These are phyloP conservation scores for Globisporangium irregulare DNA, from an alignment of 352 stramenopile genomes.

Conservation along the genomic window DNA sequence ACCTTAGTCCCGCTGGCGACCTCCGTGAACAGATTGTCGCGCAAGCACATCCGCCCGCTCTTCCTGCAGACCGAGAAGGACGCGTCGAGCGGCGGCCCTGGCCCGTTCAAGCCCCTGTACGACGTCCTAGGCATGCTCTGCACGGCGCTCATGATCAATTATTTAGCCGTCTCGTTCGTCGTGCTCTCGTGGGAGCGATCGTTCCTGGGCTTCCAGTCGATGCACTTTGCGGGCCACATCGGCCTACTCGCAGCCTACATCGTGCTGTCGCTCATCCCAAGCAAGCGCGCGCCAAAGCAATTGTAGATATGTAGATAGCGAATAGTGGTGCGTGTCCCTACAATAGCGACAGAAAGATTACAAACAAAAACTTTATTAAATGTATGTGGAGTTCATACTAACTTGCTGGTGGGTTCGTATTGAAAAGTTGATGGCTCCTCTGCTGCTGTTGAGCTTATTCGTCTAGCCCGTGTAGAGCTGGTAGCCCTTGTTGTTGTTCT, in stretches of 20 bases:
- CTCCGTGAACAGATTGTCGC: constrained; percentile 59
- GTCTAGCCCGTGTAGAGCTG: constrained; percentile 46
- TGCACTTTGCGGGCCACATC: constrained; percentile 61
- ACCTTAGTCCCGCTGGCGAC: constrained; percentile 56
- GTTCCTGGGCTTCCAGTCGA: constrained; percentile 42
- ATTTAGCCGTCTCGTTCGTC: constrained; percentile 68
- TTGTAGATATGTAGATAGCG: constrained; percentile 3
- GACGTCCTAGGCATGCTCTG: constrained; percentile 50
- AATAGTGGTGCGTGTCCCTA: background rate
- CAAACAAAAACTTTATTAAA: background rate
- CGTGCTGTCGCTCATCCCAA: constrained; percentile 63
- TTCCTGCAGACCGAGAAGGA: constrained; percentile 35
- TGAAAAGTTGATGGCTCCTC: background rate
- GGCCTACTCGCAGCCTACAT: constrained; percentile 53
- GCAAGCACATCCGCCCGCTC: constrained; percentile 49
- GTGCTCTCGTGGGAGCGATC: constrained; percentile 63
- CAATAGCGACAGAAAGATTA: background rate
- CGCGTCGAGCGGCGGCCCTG: background rate
- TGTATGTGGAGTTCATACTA: background rate
- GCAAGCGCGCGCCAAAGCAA: constrained; percentile 52
- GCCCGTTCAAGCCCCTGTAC: constrained; percentile 50
- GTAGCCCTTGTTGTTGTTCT: constrained; percentile 52
- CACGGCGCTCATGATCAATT: constrained; percentile 68
- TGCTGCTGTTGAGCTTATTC: background rate
- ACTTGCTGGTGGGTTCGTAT: background rate